Evolutionary conservation across 176 grass and related monocot genomes (phyloP), one percentile per base, ranked within the genome.

Genomic region (Avena sativa): DNA sequence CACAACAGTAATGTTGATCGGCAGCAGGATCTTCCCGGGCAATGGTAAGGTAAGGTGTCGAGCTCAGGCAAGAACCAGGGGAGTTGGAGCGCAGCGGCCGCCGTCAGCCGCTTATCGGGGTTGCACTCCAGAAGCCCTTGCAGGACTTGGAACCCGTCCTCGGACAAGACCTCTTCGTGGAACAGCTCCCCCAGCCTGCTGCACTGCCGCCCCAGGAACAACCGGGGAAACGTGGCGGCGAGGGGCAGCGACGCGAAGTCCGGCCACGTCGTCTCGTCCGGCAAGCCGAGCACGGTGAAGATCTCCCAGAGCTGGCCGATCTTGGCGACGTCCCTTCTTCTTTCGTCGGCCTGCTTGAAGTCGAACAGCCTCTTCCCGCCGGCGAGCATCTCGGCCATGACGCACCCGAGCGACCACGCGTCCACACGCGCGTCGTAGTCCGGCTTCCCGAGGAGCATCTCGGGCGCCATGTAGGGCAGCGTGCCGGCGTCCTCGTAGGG

Each of bases 121-220:
- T 75, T 75, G 72, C 72, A 75, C 72, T 51, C 72, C 25, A 75
- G 72, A 30, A 75, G 72, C 40, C 40, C 40, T 43, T 43, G 40
- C 40, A 40, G 38, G 38, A 40, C 38, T 40, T 40, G 38, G 38
- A 43, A 43, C 40, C 40, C 40, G 48, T 75, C 72, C 6, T 28
- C 1, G 3, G 72, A 75, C 72, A 75, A 6, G 2, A 50, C 52
- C 47, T 75, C 72, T 15, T 9, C 12, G 13, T 23, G 47, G 72
- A 75, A 75, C 46, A 75, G 23, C 46, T 75, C 23, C 48, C 23
- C 13, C 47, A 75, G 25, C 72, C 2, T 75, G 72, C 4, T 17
- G 72, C 17, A 13, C 23, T 75, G 21, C 23, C 40, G 40, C 5
- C 5, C 5, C 5, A 1, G n/a, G n/a, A 16, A 50, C 21, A 8